phyloP scores from a whole-genome alignment of 2,329 filamentous ascomycete genomes.

The Epichloe coenophiala region DNA sequence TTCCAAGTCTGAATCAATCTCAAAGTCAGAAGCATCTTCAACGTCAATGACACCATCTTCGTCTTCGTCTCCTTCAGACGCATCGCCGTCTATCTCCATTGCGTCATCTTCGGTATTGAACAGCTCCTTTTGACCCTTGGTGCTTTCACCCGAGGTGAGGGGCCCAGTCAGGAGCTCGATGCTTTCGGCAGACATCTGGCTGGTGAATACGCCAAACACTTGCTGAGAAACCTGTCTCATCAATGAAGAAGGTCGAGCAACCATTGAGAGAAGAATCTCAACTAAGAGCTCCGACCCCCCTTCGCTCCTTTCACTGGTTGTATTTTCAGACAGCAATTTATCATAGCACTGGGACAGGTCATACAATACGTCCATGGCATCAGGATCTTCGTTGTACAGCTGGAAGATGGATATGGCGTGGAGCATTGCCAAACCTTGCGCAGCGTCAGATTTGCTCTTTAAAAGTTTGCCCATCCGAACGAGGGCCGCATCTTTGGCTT shows the following conservation, averaged over 20 bases:
- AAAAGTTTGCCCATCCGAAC: slow-evolving; percentile 39
- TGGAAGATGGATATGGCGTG: slow-evolving; percentile 78
- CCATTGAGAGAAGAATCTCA: slow-evolving; percentile 81
- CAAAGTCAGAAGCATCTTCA: slow-evolving; percentile 6
- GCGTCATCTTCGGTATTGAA: slow-evolving; percentile 59
- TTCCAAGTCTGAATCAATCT: slow-evolving; percentile 33
- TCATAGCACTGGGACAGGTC: slow-evolving; percentile 69
- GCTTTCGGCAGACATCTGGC: slow-evolving; percentile 59
- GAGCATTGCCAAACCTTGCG: slow-evolving; percentile 61
- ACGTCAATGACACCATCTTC: slow-evolving; percentile 16
- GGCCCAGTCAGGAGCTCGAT: slow-evolving; percentile 55
- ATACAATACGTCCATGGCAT: slow-evolving; percentile 68
- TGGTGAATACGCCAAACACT: slow-evolving; percentile 73
- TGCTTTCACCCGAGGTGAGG: slow-evolving; percentile 64
- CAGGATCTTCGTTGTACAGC: slow-evolving; percentile 77
- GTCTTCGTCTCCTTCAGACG: slow-evolving; percentile 28
- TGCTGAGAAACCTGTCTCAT: slow-evolving; percentile 79
- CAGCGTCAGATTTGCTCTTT: slow-evolving; percentile 26
- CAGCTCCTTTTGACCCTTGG: slow-evolving; percentile 71
- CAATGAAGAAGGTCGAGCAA: slow-evolving; percentile 71
- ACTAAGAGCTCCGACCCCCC: slow-evolving; percentile 60
- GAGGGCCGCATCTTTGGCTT: slow-evolving; percentile 37
- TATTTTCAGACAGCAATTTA: slow-evolving; percentile 38
- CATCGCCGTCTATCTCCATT: slow-evolving; percentile 33
- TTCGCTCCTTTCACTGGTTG: slow-evolving; percentile 35